phyloP scores from a whole-genome alignment of 1,139 yeast species.

The Pichia sp. region DNA sequence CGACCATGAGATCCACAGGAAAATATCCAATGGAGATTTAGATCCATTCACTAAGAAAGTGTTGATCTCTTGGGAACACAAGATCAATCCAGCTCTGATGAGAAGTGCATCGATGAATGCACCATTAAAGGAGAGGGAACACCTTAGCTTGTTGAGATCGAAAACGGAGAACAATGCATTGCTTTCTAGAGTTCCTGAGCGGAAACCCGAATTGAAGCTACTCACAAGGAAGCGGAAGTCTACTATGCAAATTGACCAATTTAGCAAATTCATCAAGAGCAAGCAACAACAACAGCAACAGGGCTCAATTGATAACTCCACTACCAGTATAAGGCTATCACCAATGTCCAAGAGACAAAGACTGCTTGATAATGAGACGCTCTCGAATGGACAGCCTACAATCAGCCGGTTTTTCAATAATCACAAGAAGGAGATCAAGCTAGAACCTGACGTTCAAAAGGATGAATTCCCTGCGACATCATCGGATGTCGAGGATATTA shows the following conservation, averaged over 20 bases:
- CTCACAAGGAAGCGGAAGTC: conserved; percentile 10
- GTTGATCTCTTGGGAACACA: conserved; percentile 38
- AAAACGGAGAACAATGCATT: background rate
- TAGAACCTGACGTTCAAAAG: background rate
- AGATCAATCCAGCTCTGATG: no score
- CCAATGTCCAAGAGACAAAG: conserved; percentile 23
- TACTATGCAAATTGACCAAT: conserved; percentile 8
- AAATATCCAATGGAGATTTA: conserved; percentile 57
- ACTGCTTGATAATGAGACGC: conserved; percentile 13
- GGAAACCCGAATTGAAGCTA: conserved; percentile 3
- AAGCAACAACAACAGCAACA: conserved; percentile 1
- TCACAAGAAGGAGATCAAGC: background rate
- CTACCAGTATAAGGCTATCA: conserved; percentile 7
- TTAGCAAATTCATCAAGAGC: conserved; percentile 5
- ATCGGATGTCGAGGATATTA: conserved; percentile 13
- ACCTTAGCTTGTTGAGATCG: background rate
- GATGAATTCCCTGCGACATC: conserved; percentile 11
- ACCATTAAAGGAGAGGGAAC: background rate
- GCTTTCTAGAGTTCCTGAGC: no score
- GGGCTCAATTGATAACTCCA: background rate
- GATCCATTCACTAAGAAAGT: conserved; percentile 56
- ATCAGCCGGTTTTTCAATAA: conserved; percentile 13
- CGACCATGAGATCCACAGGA: conserved; percentile 40
- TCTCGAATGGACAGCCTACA: conserved; percentile 12
- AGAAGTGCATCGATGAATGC: background rate